Percentiles rank a stretch among this genome's conserved stretches.
phyloP scores from a whole-genome alignment of 257 asterid genomes.

The Penstemon newberryi region DNA sequence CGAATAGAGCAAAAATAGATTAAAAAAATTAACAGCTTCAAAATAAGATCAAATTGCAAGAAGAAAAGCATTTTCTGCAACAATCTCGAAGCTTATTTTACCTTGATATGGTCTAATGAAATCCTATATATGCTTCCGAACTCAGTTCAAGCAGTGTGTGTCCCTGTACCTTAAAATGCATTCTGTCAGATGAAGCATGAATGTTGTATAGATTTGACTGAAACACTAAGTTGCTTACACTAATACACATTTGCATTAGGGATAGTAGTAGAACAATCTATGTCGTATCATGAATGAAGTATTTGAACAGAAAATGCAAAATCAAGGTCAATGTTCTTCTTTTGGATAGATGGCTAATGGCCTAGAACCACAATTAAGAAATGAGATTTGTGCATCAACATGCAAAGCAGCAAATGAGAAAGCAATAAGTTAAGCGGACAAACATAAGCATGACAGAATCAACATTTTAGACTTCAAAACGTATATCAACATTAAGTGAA shows the following conservation, averaged over 20 bases:
- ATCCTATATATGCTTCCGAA: background rate
- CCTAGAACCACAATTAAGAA: background rate
- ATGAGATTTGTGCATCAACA: background rate
- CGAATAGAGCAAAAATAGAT: no score
- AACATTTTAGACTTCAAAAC: background rate
- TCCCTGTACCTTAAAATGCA: background rate
- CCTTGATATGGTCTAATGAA: background rate
- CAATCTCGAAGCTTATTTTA: background rate
- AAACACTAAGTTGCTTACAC: background rate
- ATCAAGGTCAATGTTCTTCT: background rate
- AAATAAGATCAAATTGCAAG: constrained; percentile 6
- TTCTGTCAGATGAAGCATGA: constrained; percentile 1
- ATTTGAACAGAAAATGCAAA: background rate
- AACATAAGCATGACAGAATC: background rate
- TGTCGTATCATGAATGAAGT: background rate
- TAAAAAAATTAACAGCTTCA: background rate
- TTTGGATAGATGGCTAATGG: constrained; percentile 3
- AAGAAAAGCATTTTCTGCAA: background rate
- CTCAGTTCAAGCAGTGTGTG: background rate
- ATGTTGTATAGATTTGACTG: background rate
- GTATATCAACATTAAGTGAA: no score
- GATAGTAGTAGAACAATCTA: no score
- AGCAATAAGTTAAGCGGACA: background rate
- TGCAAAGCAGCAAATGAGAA: background rate
- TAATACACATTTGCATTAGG: background rate